Evolutionary conservation across 1,284 basidiomycete genomes (phyloP).

Genomic region (Xerocomus cyaneibrunnescens): DNA sequence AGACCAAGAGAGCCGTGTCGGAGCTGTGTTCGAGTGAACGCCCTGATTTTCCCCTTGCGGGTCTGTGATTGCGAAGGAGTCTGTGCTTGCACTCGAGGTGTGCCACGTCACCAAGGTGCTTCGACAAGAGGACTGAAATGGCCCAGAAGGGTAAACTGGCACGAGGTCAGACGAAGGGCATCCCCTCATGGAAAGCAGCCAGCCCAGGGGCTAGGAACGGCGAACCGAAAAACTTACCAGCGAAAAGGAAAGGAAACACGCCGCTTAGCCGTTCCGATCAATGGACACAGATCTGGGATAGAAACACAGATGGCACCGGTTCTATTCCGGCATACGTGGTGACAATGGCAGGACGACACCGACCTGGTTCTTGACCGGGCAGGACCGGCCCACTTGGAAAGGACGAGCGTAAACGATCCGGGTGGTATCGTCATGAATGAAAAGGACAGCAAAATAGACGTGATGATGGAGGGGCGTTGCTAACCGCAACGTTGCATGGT

Average conservation of each 20-base stretch:
- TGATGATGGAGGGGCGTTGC: slow-evolving; percentile 10
- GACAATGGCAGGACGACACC: slow-evolving; percentile 4
- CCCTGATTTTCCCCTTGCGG: slow-evolving; percentile 34
- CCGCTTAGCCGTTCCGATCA: slow-evolving; percentile 15
- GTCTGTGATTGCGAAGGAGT: slow-evolving; percentile 13
- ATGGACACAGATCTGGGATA: slow-evolving; percentile 16
- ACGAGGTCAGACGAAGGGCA: slow-evolving; percentile 29
- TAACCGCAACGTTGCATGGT: slow-evolving; percentile 10
- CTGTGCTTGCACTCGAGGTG: slow-evolving; percentile 16
- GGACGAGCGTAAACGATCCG: slow-evolving; percentile 11
- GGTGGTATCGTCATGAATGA: not conserved
- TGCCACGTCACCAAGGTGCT: slow-evolving; percentile 32
- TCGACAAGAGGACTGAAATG: slow-evolving; percentile 30
- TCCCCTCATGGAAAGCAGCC: slow-evolving; percentile 29
- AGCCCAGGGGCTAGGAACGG: slow-evolving; percentile 23
- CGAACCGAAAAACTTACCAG: slow-evolving; percentile 15
- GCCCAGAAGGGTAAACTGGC: slow-evolving; percentile 28
- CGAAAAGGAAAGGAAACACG: slow-evolving; percentile 10
- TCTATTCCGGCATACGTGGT: slow-evolving; percentile 2
- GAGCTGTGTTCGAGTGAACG: slow-evolving; percentile 26
- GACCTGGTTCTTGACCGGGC: not conserved
- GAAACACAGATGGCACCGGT: slow-evolving; percentile 3
- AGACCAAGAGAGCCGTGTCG: slow-evolving; percentile 12
- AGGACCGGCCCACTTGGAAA: not conserved
- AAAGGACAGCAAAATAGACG: not conserved